A percentile compares a stretch with the other conserved stretches of the same genome.
Conservation (phyloP, 805 yeast species). For the Komagataella mondaviorum region DNA sequence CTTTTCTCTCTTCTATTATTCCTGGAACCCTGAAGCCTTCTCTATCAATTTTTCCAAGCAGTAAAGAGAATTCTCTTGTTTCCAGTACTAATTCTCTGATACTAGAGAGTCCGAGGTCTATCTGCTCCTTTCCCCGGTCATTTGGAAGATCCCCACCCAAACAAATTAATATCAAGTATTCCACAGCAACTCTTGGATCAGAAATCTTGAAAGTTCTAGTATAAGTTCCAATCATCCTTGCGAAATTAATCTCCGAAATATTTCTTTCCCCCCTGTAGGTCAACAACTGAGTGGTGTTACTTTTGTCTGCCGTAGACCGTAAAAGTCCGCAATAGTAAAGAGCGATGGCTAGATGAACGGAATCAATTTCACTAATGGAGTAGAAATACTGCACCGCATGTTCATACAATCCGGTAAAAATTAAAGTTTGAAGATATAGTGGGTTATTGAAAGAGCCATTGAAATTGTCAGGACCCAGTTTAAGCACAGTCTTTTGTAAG, state of each 20-base stretch:
- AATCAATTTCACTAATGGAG: slow-evolving; percentile 61
- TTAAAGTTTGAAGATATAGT: slow-evolving; percentile 59
- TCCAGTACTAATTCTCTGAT: slow-evolving; percentile 74
- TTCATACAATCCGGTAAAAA: slow-evolving; percentile 72
- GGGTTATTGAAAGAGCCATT: slow-evolving; percentile 51
- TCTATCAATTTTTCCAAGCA: slow-evolving; percentile 72
- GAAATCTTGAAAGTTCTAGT: slow-evolving; percentile 72
- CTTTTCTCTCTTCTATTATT: slow-evolving; percentile 64
- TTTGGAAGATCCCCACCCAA: slow-evolving; percentile 25
- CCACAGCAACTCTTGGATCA: slow-evolving; percentile 87
- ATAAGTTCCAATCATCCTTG: slow-evolving; percentile 64
- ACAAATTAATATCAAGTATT: slow-evolving; percentile 65
- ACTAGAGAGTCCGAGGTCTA: slow-evolving; percentile 58
- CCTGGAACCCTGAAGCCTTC: slow-evolving; percentile 78
- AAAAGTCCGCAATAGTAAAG: slow-evolving; percentile 62
- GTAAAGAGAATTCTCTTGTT: slow-evolving; percentile 68
- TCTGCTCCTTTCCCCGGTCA: slow-evolving; percentile 24
- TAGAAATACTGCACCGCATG: slow-evolving; percentile 57
- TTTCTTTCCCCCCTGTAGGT: neutral
- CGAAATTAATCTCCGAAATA: slow-evolving; percentile 23
- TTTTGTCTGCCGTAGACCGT: slow-evolving; percentile 18
- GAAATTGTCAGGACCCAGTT: slow-evolving; percentile 64
- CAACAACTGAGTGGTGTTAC: neutral
- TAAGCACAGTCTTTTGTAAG: slow-evolving; percentile 56
- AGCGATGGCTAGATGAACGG: slow-evolving; percentile 81